phyloP scores from a whole-genome alignment of 805 yeast genomes.

The Lipomyces japonicus region DNA sequence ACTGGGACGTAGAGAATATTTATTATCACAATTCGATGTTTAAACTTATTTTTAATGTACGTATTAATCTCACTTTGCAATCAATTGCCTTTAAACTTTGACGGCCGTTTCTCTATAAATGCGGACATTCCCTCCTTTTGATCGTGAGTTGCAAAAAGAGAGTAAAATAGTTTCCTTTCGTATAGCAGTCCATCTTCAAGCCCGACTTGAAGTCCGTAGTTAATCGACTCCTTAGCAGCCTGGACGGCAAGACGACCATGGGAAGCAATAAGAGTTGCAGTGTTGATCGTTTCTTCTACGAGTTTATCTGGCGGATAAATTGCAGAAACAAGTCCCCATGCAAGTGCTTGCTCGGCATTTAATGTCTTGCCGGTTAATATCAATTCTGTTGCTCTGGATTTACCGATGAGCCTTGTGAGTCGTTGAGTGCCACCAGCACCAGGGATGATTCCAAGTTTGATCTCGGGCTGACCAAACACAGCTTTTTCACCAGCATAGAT shows the following conservation, averaged over 20 bases:
- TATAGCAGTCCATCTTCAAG: slow-evolving; percentile 42
- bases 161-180: slow-evolving; percentile 47
- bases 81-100: slow-evolving; percentile 26
- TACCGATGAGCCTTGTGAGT: slow-evolving; percentile 47
- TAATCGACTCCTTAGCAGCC: slow-evolving; percentile 48
- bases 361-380: slow-evolving; percentile 48
- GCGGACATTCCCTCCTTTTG: slow-evolving; percentile 52
- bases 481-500: slow-evolving; percentile 50
- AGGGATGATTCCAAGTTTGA: slow-evolving; percentile 50
- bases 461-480: slow-evolving; percentile 54
- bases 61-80: neutral
- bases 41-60: neutral
- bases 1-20: too few relatives aligned
- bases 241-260: slow-evolving; percentile 45
- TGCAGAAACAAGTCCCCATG: slow-evolving; percentile 49
- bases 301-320: slow-evolving; percentile 42
- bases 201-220: slow-evolving; percentile 40
- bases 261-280: slow-evolving; percentile 44
- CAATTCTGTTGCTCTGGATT: slow-evolving; percentile 48
- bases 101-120: slow-evolving; percentile 40
- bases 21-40: too few relatives aligned
- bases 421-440: slow-evolving; percentile 55
- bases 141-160: slow-evolving; percentile 46
- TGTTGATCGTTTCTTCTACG: slow-evolving; percentile 44
- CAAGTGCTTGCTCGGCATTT: slow-evolving; percentile 45